phyloP scores from a whole-genome alignment of 2,329 filamentous ascomycete species.

The Stagonosporopsis chrysanthemi region DNA sequence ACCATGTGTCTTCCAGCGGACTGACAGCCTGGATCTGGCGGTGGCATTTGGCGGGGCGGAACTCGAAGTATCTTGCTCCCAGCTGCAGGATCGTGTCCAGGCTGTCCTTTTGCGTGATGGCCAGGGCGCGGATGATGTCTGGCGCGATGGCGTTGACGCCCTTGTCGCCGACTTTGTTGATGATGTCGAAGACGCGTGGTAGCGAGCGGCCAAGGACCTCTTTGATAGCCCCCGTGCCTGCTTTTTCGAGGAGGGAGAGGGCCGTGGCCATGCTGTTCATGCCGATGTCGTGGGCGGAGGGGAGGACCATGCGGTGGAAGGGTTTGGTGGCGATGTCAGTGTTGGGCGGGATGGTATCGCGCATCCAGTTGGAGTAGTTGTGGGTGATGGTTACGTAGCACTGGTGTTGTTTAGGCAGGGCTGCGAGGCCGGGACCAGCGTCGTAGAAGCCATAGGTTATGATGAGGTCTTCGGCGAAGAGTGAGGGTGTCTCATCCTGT shows the following conservation, averaged over 20 bases:
- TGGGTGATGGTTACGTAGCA: slow-evolving; percentile 55
- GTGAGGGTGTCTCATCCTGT: slow-evolving; percentile 36
- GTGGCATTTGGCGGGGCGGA: slow-evolving; percentile 59
- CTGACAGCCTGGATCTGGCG: slow-evolving; percentile 47
- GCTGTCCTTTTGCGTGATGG: slow-evolving; percentile 61
- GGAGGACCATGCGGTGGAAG: slow-evolving; percentile 56
- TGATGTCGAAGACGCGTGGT: slow-evolving; percentile 31
- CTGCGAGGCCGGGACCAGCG: slow-evolving; percentile 54
- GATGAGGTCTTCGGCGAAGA: slow-evolving; percentile 48
- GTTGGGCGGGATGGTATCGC: slow-evolving; percentile 50
- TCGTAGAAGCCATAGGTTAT: slow-evolving; percentile 60
- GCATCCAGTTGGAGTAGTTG: slow-evolving; percentile 57
- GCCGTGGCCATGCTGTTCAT: slow-evolving; percentile 61
- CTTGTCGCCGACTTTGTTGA: slow-evolving; percentile 40
- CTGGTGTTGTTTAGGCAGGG: slow-evolving; percentile 55
- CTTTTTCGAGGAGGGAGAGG: slow-evolving; percentile 50
- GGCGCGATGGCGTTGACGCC: slow-evolving; percentile 43
- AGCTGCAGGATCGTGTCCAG: slow-evolving; percentile 55
- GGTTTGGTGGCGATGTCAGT: slow-evolving; percentile 51
- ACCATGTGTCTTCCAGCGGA: slow-evolving; percentile 56
- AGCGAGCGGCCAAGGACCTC: slow-evolving; percentile 40
- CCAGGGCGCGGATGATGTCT: slow-evolving; percentile 58
- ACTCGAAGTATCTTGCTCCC: slow-evolving; percentile 62
- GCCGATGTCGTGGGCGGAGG: slow-evolving; percentile 58
- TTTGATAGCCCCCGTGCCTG: slow-evolving; percentile 42